Conservation (phyloP, 2,329 filamentous ascomycete genomes). For the Xylariomycetidae sp. region DNA sequence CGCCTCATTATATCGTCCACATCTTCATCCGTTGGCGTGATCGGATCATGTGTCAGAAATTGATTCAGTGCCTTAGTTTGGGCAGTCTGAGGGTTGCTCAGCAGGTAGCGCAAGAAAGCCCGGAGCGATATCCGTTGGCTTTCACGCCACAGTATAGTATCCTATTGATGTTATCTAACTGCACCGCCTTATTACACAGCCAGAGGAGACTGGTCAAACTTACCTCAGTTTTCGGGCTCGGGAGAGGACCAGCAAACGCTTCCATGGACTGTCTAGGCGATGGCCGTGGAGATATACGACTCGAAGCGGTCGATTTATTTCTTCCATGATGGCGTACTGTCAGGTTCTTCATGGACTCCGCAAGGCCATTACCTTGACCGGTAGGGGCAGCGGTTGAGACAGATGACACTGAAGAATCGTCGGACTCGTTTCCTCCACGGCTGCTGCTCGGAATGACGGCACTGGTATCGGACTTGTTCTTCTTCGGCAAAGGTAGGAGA, state of each 20-base stretch:
- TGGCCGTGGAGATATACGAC: slow-evolving; percentile 20
- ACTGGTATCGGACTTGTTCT: slow-evolving; percentile 79
- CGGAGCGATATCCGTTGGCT: slow-evolving; percentile 86
- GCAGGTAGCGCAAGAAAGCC: slow-evolving; percentile 80
- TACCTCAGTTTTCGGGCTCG: slow-evolving; percentile 26
- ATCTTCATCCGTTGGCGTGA: slow-evolving; percentile 77
- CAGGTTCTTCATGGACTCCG: slow-evolving; percentile 35
- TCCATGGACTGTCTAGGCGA: slow-evolving; percentile 45
- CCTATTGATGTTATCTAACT: no score
- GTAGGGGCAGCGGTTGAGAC: slow-evolving; percentile 56
- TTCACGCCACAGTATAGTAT: slow-evolving; percentile 72
- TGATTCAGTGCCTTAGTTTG: slow-evolving; percentile 78
- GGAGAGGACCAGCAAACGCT: slow-evolving; percentile 27
- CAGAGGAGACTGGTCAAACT: no score
- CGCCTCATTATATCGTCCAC: slow-evolving; percentile 73
- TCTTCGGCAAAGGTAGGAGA: slow-evolving; percentile 78
- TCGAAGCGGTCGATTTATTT: slow-evolving; percentile 32
- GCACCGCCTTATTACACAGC: no score
- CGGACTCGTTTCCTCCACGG: slow-evolving; percentile 61
- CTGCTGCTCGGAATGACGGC: slow-evolving; percentile 50
- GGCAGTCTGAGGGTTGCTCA: slow-evolving; percentile 81
- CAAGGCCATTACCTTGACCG: slow-evolving; percentile 21
- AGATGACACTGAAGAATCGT: slow-evolving; percentile 77
- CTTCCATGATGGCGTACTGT: slow-evolving; percentile 38
- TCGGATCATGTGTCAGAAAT: slow-evolving; percentile 71